Base-by-base conservation (phyloP, 2,329 filamentous ascomycete species). In the Fusarium marasasianum region DNA sequence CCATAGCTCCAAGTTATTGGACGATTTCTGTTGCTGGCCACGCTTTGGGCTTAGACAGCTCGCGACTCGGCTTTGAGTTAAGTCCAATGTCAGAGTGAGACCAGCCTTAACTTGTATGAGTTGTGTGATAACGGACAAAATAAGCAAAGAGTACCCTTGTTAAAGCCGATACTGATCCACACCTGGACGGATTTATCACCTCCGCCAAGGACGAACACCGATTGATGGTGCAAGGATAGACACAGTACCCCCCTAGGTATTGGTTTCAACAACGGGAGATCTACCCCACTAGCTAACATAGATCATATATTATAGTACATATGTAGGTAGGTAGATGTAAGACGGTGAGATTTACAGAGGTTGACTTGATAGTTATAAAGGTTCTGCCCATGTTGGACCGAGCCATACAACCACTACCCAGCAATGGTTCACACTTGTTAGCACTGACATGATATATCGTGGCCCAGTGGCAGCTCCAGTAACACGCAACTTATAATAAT, bases 1-100 rank as follows among this genome's bases (percentile, higher is more conserved):
- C 54, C 38, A 29, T 31, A 38, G 20, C 47, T 41, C 24, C 18
- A n/a, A 17, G 45, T 24, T 13, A 65, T 72, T 72, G 70, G 69
- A 53, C 12, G 40, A n/a, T 43, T 41, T 53, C 8, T n/a, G 35
- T 17, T 33, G 15, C 26, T 35, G 15, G 33, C 35, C 37, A 57
- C 66, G 35, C 14, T 35, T 66, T 54, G 40, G 66, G 61, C 38
- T 56, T 71, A 66, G 67, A 37, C 43, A 54, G 33, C 66, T 77
- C 76, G 76, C 76, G 73, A 51, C 72, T 78, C 75, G 76, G 76
- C 69, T 62, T 74, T 73, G 55, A 37, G 63, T 76, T 78, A 72
- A 77, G 58, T 76, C 65, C 69, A 66, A 55, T 48, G 35, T 63
- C 73, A 77, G 65, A 35, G 50, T 50, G 37, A 35, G 22, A 47